Evolutionary conservation across 345 rosid species (phyloP).

Genomic region (Lepidium aucheri): DNA sequence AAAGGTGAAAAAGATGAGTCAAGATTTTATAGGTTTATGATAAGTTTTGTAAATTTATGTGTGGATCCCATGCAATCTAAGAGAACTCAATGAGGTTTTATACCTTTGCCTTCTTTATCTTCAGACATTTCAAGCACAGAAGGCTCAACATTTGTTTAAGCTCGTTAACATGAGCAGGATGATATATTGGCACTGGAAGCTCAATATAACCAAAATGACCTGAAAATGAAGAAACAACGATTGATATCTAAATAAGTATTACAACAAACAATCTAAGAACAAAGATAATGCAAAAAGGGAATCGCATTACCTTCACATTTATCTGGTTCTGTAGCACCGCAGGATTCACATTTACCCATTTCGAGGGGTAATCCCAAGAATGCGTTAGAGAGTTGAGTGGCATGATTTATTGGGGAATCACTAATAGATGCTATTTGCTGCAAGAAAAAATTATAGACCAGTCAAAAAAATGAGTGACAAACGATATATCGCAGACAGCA

Average conservation of each 20-base stretch:
- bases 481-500: not conserved
- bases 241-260: not conserved
- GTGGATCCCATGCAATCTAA: not conserved
- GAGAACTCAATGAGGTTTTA: not conserved
- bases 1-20: constrained; percentile 19
- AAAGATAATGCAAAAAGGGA: not conserved
- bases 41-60: not conserved
- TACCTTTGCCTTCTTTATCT: constrained; percentile 74
- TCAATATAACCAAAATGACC: constrained; percentile 93
- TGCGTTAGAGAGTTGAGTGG: constrained; percentile 70
- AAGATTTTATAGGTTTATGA: not conserved
- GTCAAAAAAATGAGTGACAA: not conserved
- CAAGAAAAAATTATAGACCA: not conserved
- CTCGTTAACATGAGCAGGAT: constrained; percentile 77
- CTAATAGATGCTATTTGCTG: constrained; percentile 69
- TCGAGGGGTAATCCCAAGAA: constrained; percentile 91
- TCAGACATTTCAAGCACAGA: constrained; percentile 81
- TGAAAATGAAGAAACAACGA: constrained; percentile 30
- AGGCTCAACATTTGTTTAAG: constrained; percentile 66
- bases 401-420: constrained; percentile 59
- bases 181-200: constrained; percentile 80
- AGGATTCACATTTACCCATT: constrained; percentile 85
- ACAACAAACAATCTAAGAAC: not conserved
- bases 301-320: constrained; percentile 70
- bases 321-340: constrained; percentile 77